Base-by-base conservation (phyloP, 768 basidiomycete genomes). In the Kwoniella bestiolae region DNA sequence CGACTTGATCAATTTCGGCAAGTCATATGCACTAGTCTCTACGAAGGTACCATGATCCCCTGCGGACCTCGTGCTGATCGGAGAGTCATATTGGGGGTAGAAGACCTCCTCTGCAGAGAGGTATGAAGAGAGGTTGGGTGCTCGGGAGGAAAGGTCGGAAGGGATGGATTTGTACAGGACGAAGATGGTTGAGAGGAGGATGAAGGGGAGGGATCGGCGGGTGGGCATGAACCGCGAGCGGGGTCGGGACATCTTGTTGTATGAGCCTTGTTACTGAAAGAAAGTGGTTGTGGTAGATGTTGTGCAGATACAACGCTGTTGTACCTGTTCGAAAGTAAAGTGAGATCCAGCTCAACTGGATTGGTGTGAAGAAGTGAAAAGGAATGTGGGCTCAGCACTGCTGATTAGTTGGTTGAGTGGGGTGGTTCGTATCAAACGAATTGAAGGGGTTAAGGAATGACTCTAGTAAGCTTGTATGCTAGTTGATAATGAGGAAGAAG, bases 21-120 rank as follows among this genome's bases (percentile, higher is more conserved):
- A 26, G 25, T 60, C 58, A 23, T 32, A 63, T 0, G 61, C 41
- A 41, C 32, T 28, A 16, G 61, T 63, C 44, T 63, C 61, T 25
- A 63, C 25, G n/a, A 63, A 63, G 2, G 51, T 53, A 5, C 61
- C 61, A 6, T 55, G 38, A 5, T 51, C 25, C 11, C 34, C 49
- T 7, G 61, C 52, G 5, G 44, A 47, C 29, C 23, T 59, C 23
- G 29, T 46, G 5, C 44, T 59, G 14, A 59, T 47, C 16, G 9
- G 16, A 34, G 11, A n/a, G 1, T 32, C 52, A 3, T 55, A n/a
- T 21, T 35, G 50, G 1, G 31, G 52, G 23, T 55, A 35, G 23
- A 0, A 35, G 7, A 6, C 4, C 0, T 32, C 18, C n/a, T 55
- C 52, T 18, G 32, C 32, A 35, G 29, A 26, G 4, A 55, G 23